Evolutionary conservation across 495 filamentous ascomycete genomes (phyloP), one percentile per base, ranked within the genome.

Genomic region (Podospora fimiseda): DNA sequence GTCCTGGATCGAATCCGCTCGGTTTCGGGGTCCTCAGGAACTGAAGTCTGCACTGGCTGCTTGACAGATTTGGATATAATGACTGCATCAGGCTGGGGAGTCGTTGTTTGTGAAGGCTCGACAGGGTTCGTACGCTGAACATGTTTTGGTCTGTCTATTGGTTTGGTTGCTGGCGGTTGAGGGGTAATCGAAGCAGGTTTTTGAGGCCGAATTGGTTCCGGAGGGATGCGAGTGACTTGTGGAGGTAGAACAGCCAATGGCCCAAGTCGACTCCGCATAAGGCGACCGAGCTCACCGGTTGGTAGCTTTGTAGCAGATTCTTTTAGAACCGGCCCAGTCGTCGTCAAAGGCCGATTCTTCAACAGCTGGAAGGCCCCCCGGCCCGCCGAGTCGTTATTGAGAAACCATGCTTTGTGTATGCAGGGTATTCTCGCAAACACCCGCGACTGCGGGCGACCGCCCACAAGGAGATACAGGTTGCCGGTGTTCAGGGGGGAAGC

Each of bases 361-460:
- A 67, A 22, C 43, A 43, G 45, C 49, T 50, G 50, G 51, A 14
- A 72, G 76, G 76, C 76, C 73, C 68, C 77, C 74, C 74, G 75
- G 77, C 75, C 76, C 62, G 48, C 73, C 37, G 21, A 51, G 38
- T 55, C 59, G 75, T 71, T 76, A 80, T 71, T 72, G 73, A 42
- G 63, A 48, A 43, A 64, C 70, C 78, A 80, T 80, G 18, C 46
- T 50, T 56, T 53, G 57, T 50, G 55, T 61, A 67, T 73, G 64
- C 54, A 64, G 56, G 68, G 71, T 78, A 79, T 79, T 71, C 70
- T 67, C 65, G 70, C 67, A 63, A 71, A 67, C 62, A 72, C 73
- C 74, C 75, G 77, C 74, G 65, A 69, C 48, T 68, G 75, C 70
- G 76, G 71, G 63, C 59, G 67, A 52, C 51, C 57, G 45, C 61